Conservation (phyloP, 2,329 filamentous ascomycete genomes). For the Colletotrichum godetiae region DNA sequence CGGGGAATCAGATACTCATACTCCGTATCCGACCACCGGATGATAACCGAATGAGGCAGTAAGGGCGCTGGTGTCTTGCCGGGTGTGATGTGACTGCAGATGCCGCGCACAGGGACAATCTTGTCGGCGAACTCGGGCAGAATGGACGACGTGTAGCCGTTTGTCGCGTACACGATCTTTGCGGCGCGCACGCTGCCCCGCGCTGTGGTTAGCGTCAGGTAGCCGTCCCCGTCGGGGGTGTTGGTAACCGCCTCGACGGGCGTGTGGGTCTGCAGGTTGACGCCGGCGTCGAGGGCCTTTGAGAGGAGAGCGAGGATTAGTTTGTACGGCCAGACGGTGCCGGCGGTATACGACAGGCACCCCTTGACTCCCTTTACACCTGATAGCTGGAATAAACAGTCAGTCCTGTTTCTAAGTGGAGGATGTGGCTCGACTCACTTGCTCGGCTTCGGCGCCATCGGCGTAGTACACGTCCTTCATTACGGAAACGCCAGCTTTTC, state of each 20-base stretch:
- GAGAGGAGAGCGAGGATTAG: conserved; percentile 42
- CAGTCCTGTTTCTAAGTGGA: no score
- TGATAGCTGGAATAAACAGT: conserved; percentile 57
- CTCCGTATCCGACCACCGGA: conserved; percentile 66
- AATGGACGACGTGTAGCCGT: conserved; percentile 42
- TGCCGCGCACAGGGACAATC: conserved; percentile 41
- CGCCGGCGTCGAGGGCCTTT: conserved; percentile 35
- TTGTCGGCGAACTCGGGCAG: conserved; percentile 38
- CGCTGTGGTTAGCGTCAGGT: conserved; percentile 34
- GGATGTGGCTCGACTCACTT: conserved; percentile 34
- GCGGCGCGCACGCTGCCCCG: conserved; percentile 38
- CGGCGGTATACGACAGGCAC: conserved; percentile 48
- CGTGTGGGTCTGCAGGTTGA: conserved; percentile 43
- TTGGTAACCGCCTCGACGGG: conserved; percentile 4
- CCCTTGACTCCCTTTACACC: conserved; percentile 52
- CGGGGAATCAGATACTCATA: conserved; percentile 77
- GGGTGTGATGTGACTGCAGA: conserved; percentile 45
- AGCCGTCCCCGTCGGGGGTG: conserved; percentile 3
- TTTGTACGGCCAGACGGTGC: conserved; percentile 41
- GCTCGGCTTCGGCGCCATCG: conserved; percentile 42
- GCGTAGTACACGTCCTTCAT: conserved; percentile 44
- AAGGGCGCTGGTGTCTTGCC: conserved; percentile 46
- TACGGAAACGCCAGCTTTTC: conserved; percentile 41
- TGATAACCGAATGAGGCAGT: conserved; percentile 66
- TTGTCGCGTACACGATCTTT: conserved; percentile 42